Base-by-base conservation (phyloP, 2,329 filamentous ascomycete species). In the Cercospora nicotianae region DNA sequence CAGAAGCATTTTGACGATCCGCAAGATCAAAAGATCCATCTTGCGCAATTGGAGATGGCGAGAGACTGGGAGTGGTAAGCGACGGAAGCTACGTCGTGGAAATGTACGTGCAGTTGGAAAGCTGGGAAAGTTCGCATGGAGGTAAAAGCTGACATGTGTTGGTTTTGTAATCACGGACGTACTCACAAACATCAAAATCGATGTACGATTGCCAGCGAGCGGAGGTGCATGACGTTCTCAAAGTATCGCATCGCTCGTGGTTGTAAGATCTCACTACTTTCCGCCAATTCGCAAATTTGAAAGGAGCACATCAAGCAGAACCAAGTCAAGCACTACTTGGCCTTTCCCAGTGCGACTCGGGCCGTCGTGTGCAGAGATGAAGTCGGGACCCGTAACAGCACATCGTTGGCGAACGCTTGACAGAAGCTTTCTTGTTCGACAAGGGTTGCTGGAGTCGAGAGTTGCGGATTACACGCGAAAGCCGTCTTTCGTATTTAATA, bases 41-140 rank as follows among this genome's bases (percentile, higher is more conserved):
- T 72, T 26, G 71, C 71, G 26, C 71, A 73, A 63, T 33, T 73
- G 59, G 69, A 73, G 63, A 45, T 73, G 26, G 71, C 71, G 31
- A 71, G 64, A 26, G 69, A 72, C 39, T 72, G 71, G 71, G 28
- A 71, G 39, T 70, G 65, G 68, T 63, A n/a, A 45, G 23, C 5
- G 13, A 13, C 42, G 20, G 10, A 23, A 48, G 16, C 10, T 12
- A 12, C 10, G 18, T 23, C 23, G 10, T 7, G 18, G 23, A 53
- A 26, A 55, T 28, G 23, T 28, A 26, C 16, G 9, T 42, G 36
- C 36, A 39, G 12, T 6, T 26, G 48, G 12, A 10, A 13, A 55
- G 13, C 13, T 16, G 48, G 23, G 23, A 16, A 55, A 53, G 3
- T 53, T 55, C n/a, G 5, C 23, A 23, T 28, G 23, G 48, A 39